Evolutionary conservation across 2,329 filamentous ascomycete species (phyloP).

Genomic region (Talaromyces atroroseus): DNA sequence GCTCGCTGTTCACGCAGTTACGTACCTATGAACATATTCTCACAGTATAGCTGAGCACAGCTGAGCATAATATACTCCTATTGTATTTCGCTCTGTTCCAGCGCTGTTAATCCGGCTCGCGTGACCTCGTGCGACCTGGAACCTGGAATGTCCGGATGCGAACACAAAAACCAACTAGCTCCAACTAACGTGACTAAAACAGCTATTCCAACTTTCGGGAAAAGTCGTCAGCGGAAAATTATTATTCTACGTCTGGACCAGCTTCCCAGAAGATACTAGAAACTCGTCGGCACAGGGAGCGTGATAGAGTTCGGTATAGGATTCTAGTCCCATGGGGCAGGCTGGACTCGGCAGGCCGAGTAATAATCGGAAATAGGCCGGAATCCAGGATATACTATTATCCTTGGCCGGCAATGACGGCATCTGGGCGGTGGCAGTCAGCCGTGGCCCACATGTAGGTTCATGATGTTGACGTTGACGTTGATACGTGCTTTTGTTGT

Average conservation of each 20-base stretch:
- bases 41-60: too few species aligned
- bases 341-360: slow-evolving; percentile 3
- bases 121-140: slow-evolving; percentile 9
- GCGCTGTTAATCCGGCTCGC: not conserved
- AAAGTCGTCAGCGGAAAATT: too few species aligned
- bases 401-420: not conserved
- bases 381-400: not conserved
- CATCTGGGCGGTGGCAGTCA: not conserved
- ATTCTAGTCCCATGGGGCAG: not conserved
- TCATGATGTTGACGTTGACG: too few species aligned
- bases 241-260: not conserved
- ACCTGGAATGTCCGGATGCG: slow-evolving; percentile 11
- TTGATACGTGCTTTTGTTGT: too few species aligned
- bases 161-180: not conserved
- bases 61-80: too few species aligned
- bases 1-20: too few species aligned
- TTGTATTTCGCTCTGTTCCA: too few species aligned
- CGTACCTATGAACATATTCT: too few species aligned
- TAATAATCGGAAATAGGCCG: not conserved
- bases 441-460: not conserved
- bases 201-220: not conserved
- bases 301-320: slow-evolving; percentile 2
- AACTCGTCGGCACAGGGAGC: too few species aligned
- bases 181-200: not conserved
- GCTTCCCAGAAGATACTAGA: not conserved